Conservation (phyloP, 306 rosid genomes). For the Cicer yamashitae region DNA sequence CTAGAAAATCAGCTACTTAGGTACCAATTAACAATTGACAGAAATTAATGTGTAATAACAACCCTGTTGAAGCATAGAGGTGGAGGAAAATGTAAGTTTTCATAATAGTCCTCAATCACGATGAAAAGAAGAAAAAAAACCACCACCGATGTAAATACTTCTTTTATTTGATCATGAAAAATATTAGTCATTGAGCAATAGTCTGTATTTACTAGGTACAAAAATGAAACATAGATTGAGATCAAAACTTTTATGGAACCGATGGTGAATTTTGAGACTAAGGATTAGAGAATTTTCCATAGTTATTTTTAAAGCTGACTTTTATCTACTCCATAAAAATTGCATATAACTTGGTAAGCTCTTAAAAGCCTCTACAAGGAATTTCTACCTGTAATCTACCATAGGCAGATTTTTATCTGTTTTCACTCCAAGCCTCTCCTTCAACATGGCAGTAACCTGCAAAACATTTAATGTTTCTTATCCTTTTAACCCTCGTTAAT, state of each 20-base stretch:
- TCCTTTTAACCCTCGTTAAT: conserved; percentile 32
- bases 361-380: conserved; percentile 40
- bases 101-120: conserved; percentile 11
- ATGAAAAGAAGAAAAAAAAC: conserved; percentile 21
- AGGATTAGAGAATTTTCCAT: conserved; percentile 24
- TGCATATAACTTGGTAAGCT: conserved; percentile 20
- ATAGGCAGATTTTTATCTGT: conserved; percentile 61
- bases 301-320: conserved; percentile 33
- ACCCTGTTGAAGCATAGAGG: conserved; percentile 33
- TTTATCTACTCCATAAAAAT: conserved; percentile 28
- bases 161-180: conserved; percentile 16
- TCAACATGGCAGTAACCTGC: conserved; percentile 78
- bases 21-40: conserved; percentile 16
- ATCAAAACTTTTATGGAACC: neutral
- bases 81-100: conserved; percentile 26
- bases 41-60: conserved; percentile 1
- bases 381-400: conserved; percentile 84
- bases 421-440: conserved; percentile 73
- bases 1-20: neutral
- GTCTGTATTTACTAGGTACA: neutral
- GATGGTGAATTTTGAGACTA: conserved; percentile 1
- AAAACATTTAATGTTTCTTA: conserved; percentile 46
- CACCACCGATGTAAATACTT: conserved; percentile 16
- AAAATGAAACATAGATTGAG: conserved; percentile 20
- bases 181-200: conserved; percentile 22